Evolutionary conservation across 108 stramenopile genomes (phyloP).

Genomic region (Skeletonema grethae): DNA sequence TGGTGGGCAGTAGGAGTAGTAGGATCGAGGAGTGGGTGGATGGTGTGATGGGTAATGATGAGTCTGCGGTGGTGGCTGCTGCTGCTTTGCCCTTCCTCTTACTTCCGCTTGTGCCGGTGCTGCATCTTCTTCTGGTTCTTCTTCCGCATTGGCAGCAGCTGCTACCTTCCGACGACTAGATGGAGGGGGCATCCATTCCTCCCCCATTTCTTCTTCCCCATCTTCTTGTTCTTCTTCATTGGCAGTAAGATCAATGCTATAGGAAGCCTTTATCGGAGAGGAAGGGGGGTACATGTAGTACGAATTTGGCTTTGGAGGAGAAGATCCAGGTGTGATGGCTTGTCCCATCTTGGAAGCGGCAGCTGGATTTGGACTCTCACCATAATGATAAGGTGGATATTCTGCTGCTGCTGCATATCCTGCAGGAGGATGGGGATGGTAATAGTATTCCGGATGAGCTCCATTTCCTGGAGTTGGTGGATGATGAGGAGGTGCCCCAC

Average conservation of each 20-base stretch:
- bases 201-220: constrained; percentile 7
- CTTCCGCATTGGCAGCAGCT: background rate
- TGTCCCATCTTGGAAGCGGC: background rate
- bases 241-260: constrained; percentile 2
- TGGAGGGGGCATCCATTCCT: constrained; percentile 5
- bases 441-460: background rate
- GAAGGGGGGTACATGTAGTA: constrained; percentile 6
- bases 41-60: background rate
- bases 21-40: constrained; percentile 4
- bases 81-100: background rate
- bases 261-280: background rate
- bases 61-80: background rate
- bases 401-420: background rate
- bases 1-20: constrained; percentile 1
- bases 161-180: background rate
- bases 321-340: constrained; percentile 3
- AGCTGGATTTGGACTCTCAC: background rate
- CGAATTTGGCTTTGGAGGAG: background rate
- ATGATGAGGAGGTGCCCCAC: background rate
- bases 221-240: background rate
- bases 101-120: background rate
- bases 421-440: background rate
- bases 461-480: background rate
- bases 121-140: background rate
- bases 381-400: background rate